phyloP scores from a whole-genome alignment of 805 yeast genomes.

The Lipomyces sp. region DNA sequence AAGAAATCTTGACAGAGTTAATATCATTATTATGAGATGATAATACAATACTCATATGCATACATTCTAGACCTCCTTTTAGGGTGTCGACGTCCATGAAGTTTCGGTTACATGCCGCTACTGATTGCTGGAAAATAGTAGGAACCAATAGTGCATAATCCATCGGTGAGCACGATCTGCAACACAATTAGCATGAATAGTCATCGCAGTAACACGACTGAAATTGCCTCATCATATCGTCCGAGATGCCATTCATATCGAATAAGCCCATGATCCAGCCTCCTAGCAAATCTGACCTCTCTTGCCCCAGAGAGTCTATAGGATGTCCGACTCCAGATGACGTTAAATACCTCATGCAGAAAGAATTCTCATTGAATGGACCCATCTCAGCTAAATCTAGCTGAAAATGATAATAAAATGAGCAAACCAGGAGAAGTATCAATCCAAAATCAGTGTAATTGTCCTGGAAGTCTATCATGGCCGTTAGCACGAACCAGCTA shows the following conservation, averaged over 20 bases:
- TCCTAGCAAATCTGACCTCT: slow-evolving; percentile 49
- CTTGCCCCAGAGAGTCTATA: slow-evolving; percentile 33
- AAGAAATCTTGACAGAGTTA: slow-evolving; percentile 56
- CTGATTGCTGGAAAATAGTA: slow-evolving; percentile 71
- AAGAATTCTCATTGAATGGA: slow-evolving; percentile 14
- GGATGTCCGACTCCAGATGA: slow-evolving; percentile 36
- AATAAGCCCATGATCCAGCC: slow-evolving; percentile 84
- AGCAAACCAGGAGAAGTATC: slow-evolving; percentile 54
- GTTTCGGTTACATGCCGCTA: slow-evolving; percentile 61
- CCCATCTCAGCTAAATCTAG: slow-evolving; percentile 35
- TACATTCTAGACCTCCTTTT: slow-evolving; percentile 75
- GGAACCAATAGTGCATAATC: slow-evolving; percentile 76
- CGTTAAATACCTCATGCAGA: slow-evolving; percentile 26
- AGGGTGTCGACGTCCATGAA: slow-evolving; percentile 64
- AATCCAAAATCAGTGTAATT: slow-evolving; percentile 70
- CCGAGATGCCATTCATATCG: slow-evolving; percentile 83
- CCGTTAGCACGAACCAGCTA: neutral
- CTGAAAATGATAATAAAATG: slow-evolving; percentile 50
- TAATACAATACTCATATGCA: neutral
- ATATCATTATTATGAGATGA: neutral
- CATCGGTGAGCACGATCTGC: slow-evolving; percentile 57
- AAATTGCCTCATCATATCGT: slow-evolving; percentile 66
- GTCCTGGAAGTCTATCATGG: slow-evolving; percentile 60
- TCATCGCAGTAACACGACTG: neutral
- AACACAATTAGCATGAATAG: neutral